Conservation (phyloP, 768 basidiomycete genomes). For the Boletus huronensis region DNA sequence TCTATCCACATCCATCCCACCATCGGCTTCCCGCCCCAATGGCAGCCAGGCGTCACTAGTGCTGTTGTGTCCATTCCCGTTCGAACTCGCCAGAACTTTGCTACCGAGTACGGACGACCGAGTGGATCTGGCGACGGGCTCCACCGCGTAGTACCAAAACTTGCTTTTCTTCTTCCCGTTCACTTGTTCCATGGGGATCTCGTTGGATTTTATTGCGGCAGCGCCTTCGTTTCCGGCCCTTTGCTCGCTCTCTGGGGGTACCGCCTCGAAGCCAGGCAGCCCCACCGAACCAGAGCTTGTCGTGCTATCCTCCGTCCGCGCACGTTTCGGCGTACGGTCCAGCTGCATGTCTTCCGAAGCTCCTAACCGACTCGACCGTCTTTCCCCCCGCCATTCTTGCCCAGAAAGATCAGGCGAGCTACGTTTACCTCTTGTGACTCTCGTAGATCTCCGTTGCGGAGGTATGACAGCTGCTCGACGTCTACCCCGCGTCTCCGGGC, state of each 20-base stretch:
- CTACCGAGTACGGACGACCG: conserved; percentile 10
- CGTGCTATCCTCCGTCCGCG: conserved; percentile 73
- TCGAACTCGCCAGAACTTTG: conserved; percentile 14
- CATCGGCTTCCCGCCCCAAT: neutral
- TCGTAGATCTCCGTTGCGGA: conserved; percentile 52
- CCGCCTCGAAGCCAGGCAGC: conserved; percentile 25
- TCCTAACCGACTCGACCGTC: conserved; percentile 66
- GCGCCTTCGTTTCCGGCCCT: conserved; percentile 55
- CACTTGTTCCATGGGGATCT: conserved; percentile 71
- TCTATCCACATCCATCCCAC: conserved; percentile 26
- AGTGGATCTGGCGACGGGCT: conserved; percentile 47
- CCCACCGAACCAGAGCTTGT: conserved; percentile 46
- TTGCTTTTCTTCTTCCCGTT: conserved; percentile 83
- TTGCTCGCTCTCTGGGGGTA: conserved; percentile 34
- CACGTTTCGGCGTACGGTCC: conserved; percentile 62
- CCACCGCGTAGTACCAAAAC: conserved; percentile 87
- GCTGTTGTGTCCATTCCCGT: conserved; percentile 21
- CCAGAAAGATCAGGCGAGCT: conserved; percentile 47
- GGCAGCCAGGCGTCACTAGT: conserved; percentile 7
- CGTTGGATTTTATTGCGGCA: conserved; percentile 65
- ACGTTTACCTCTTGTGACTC: conserved; percentile 50
- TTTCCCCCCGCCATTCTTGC: conserved; percentile 69
- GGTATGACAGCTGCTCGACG: conserved; percentile 35
- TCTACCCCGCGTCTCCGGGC: conserved; percentile 42
- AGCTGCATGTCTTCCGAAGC: conserved; percentile 48